Percentiles rank a stretch among this genome's conserved stretches.
phyloP scores from a whole-genome alignment of 2,329 filamentous ascomycete species.

The Akanthomyces dipterigenus region DNA sequence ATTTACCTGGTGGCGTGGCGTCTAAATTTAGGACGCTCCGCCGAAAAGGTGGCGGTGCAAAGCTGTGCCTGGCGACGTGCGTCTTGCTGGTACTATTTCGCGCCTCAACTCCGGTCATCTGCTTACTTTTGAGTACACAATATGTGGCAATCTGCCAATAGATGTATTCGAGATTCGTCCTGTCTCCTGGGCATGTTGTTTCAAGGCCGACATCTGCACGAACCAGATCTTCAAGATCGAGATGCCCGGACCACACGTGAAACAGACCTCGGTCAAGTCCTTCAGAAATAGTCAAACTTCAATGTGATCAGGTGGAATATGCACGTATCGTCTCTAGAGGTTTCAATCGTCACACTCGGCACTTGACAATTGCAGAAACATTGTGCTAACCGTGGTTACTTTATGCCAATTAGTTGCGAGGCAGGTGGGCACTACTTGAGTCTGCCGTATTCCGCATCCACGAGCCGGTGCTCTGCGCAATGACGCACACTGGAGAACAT shows the following conservation, averaged over 20 bases:
- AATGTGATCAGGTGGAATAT: background rate
- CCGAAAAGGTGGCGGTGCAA: slow-evolving; percentile 7
- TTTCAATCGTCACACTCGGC: background rate
- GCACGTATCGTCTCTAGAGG: background rate
- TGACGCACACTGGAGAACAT: background rate
- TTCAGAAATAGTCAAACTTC: too few species aligned
- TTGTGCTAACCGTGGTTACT: background rate
- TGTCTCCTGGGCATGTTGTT: too few species aligned
- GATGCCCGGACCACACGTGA: too few species aligned
- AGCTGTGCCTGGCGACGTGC: background rate
- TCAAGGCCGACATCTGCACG: too few species aligned
- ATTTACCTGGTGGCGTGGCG: background rate
- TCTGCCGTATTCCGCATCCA: background rate
- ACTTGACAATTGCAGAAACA: background rate
- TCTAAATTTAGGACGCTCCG: slow-evolving; percentile 10
- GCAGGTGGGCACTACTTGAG: background rate
- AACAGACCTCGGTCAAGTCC: too few species aligned
- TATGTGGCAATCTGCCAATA: background rate
- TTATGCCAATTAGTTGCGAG: background rate
- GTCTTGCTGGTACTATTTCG: background rate
- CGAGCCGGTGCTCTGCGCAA: background rate
- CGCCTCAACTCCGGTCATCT: background rate
- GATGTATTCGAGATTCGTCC: too few species aligned
- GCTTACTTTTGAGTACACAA: background rate
- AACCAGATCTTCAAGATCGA: background rate